These are phyloP conservation scores for Pistacia atlantica DNA, from an alignment of 345 rosid genomes.

Conservation along the genomic window DNA sequence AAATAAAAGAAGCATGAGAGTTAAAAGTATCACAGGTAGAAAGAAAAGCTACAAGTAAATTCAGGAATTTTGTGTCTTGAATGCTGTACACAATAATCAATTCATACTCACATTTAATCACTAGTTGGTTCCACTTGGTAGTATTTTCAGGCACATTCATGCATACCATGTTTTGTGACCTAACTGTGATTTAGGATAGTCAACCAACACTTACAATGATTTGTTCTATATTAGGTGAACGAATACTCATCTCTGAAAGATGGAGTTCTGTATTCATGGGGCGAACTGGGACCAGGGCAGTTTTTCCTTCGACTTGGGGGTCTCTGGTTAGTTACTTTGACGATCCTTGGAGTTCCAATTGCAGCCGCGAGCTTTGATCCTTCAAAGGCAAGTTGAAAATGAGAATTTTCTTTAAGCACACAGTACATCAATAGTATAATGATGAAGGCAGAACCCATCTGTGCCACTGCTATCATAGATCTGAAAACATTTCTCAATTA, in stretches of 20 bases:
- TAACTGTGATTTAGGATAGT: not conserved
- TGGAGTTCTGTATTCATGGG: conserved; percentile 86
- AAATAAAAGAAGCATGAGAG: not conserved
- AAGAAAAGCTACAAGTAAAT: not conserved
- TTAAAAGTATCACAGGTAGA: not conserved
- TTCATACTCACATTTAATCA: conserved; percentile 3
- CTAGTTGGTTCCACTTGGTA: conserved; percentile 2
- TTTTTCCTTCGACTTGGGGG: conserved; percentile 87
- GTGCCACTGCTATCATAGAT: not conserved
- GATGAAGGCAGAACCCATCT: not conserved
- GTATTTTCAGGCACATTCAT: conserved; percentile 62
- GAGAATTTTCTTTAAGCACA: conserved; percentile 4
- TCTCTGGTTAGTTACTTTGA: conserved; percentile 79
- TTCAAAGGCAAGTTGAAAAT: conserved; percentile 53
- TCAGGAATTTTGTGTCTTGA: too few relatives aligned
- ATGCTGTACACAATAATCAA: not conserved
- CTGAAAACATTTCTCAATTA: not conserved
- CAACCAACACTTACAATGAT: conserved; percentile 19
- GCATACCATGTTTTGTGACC: not conserved
- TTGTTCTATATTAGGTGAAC: conserved; percentile 57
- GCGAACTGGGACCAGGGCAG: conserved; percentile 63
- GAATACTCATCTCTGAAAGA: conserved; percentile 89
- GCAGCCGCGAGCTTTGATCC: conserved; percentile 98
- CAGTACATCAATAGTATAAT: not conserved
- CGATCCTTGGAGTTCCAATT: conserved; percentile 82